Base-by-base conservation (phyloP, 2,329 filamentous ascomycete species). In the Alternaria dauci region DNA sequence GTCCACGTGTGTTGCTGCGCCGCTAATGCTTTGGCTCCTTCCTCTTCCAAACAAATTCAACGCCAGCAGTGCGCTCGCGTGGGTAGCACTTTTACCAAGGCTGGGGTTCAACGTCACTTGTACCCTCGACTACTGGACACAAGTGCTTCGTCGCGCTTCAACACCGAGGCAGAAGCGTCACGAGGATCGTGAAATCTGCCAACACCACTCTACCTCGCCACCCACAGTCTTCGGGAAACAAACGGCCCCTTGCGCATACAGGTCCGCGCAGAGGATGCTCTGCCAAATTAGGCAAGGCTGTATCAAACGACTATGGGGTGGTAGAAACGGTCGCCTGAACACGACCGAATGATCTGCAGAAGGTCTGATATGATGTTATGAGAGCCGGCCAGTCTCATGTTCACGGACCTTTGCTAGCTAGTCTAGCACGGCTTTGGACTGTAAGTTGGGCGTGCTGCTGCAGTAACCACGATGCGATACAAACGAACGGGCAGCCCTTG, bases 151-250 rank as follows among this genome's bases (percentile, higher is more conserved):
- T 67, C 57, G 43, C 61, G 61, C 54, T 59, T 66, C 62, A 68
- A 65, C 66, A 62, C 64, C 60, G 58, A 26, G 20, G 32, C 18
- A 36, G 23, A 46, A 51, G 12, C 20, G 23, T 69, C 69, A 69
- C 56, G 55, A 58, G 64, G 57, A 65, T 68, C 61, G 55, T 63
- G 59, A 62, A 51, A 18, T 63, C 44, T 43, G 57, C 52, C 39
- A 48, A 26, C 41, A 26, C 39, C 25, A 26, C n/a, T 18, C 16
- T 44, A 25, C 44, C 14, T 47, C 20, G 8, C 55, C 47, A 57
- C n/a, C 23, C 47, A 28, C 23, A 43, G 32, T 39, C 34, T 58
- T 28, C 18, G 26, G 14, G 18, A 42, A 32, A 39, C 52, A 59
- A 56, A 52, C 47, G 39, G 34, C 7, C 34, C 48, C 25, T 38